Conservation (phyloP, 441 rosid genomes). For the Aleurites moluccanus region DNA sequence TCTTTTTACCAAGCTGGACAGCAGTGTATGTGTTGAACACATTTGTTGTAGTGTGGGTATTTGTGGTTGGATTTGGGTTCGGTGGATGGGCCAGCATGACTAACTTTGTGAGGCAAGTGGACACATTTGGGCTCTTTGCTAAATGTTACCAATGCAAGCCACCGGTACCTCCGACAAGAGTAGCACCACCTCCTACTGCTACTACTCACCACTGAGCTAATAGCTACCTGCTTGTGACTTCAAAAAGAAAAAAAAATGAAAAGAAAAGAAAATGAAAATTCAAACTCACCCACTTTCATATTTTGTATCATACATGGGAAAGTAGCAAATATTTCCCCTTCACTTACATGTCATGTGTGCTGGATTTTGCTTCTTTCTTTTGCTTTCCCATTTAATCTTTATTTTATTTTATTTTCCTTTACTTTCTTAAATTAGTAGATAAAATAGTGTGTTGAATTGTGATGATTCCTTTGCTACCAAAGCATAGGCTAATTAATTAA, state of each 20-base stretch:
- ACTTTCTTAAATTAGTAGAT: conserved; percentile 34
- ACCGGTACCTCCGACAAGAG: conserved; percentile 42
- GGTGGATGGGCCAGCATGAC: conserved; percentile 99
- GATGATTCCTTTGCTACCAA: conserved; percentile 51
- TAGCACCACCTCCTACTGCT: conserved; percentile 35
- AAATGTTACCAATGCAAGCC: conserved; percentile 97
- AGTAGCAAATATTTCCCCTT: conserved; percentile 26
- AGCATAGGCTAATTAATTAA: conserved; percentile 39
- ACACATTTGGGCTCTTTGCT: conserved; percentile 88
- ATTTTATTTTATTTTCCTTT: background rate
- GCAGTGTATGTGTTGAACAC: conserved; percentile 74
- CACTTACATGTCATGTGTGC: conserved; percentile 53
- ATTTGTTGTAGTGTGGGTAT: conserved; percentile 74
- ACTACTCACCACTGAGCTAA: conserved; percentile 40
- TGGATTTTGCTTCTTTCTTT: conserved; percentile 34
- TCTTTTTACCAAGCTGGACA: conserved; percentile 87
- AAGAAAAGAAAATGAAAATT: background rate
- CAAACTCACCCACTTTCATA: conserved; percentile 8
- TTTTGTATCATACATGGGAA: conserved; percentile 53
- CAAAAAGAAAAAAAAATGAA: background rate
- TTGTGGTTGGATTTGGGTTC: conserved; percentile 91
- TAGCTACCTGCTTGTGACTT: background rate
- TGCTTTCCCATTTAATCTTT: background rate
- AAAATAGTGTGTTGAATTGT: conserved; percentile 51
- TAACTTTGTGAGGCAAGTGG: conserved; percentile 79